A percentile compares a stretch with the other conserved stretches of the same genome.
These are phyloP conservation scores for Laetiporus sulphureus DNA, from an alignment of 1,284 basidiomycete species.

Conservation along the genomic window DNA sequence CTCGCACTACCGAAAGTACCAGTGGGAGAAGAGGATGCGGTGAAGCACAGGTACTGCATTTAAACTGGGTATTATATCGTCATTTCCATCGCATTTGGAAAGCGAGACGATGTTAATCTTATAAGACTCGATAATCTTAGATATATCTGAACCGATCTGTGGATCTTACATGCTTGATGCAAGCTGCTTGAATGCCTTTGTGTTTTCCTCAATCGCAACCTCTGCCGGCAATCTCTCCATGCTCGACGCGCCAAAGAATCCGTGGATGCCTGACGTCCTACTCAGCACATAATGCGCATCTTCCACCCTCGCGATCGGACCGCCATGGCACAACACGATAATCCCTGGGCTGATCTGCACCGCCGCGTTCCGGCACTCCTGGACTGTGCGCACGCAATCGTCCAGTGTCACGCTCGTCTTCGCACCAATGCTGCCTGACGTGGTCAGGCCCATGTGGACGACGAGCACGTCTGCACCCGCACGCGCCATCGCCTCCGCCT, in stretches of 20 bases:
- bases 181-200: conserved; percentile 15
- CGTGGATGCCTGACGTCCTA: conserved; percentile 16
- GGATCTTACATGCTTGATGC: conserved; percentile 2
- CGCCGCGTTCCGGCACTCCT: conserved; percentile 18
- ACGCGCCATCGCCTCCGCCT: conserved; percentile 17
- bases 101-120: too few species aligned
- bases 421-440: conserved; percentile 20
- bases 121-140: too few species aligned
- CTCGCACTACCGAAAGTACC: too few species aligned
- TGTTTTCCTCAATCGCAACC: conserved; percentile 17
- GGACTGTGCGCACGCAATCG: conserved; percentile 16
- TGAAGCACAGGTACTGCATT: too few species aligned
- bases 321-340: conserved; percentile 19
- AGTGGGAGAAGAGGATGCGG: too few species aligned
- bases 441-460: conserved; percentile 22
- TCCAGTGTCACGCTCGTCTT: conserved; percentile 17
- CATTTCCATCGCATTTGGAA: too few species aligned
- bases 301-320: conserved; percentile 16
- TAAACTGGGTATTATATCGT: too few species aligned
- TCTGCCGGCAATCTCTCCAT: conserved; percentile 19
- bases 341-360: conserved; percentile 15
- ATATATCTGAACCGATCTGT: too few species aligned
- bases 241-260: conserved; percentile 22
- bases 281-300: conserved; percentile 17
- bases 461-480: conserved; percentile 20